A percentile compares a stretch with the other conserved stretches of the same genome.
These are phyloP conservation scores for Penicillium oxalicum DNA, from an alignment of 2,329 filamentous ascomycete species.

Conservation along the genomic window DNA sequence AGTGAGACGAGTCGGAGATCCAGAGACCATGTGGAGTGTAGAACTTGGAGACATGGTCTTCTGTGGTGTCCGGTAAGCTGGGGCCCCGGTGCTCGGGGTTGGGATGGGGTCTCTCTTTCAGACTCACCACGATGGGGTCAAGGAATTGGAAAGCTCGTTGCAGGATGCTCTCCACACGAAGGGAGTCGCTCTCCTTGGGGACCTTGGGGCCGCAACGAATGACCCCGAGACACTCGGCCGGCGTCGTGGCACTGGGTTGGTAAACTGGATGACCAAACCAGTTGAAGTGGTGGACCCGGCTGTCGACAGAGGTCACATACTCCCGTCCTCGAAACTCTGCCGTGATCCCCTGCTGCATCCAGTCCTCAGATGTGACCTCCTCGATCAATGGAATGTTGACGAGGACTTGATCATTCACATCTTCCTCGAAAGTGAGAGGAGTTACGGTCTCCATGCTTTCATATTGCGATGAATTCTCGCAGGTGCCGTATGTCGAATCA, in stretches of 20 bases:
- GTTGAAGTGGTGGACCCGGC: background rate
- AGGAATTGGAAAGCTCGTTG: constrained; percentile 12
- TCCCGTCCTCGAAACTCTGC: background rate
- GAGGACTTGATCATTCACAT: background rate
- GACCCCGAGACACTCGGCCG: constrained; percentile 18
- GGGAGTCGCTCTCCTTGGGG: background rate
- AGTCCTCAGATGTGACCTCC: background rate
- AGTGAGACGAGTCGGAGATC: constrained; percentile 3
- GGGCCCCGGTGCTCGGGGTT: constrained; percentile 5
- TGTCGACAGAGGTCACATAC: background rate
- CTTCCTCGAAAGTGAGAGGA: no score
- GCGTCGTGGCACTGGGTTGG: background rate
- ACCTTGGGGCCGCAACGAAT: constrained; percentile 15
- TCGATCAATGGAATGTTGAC: background rate
- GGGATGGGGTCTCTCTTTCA: background rate
- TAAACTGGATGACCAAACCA: background rate
- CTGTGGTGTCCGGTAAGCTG: constrained; percentile 9
- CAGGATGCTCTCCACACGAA: constrained; percentile 12
- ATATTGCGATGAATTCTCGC: no score
- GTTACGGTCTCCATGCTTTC: no score
- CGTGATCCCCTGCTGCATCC: background rate
- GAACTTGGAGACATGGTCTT: constrained; percentile 14
- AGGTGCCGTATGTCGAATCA: no score
- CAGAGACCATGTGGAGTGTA: constrained; percentile 23
- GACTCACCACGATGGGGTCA: constrained; percentile 19